A percentile compares a stretch with the other conserved stretches of the same genome.
Evolutionary conservation across 805 yeast species (phyloP).

Genomic region (Kluyveromyces aestuarii): DNA sequence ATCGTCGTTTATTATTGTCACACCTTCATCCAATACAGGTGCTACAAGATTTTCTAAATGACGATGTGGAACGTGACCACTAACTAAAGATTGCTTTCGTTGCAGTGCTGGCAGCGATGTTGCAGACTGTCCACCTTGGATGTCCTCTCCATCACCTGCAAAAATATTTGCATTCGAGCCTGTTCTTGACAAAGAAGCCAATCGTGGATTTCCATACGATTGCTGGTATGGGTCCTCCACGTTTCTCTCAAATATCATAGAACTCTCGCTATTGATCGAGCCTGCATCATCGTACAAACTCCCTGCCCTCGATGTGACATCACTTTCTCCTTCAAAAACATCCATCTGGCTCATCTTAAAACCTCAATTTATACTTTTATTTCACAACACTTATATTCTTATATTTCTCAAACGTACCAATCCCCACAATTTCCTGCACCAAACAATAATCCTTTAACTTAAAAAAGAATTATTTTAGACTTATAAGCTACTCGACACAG

Average conservation of each 20-base stretch:
- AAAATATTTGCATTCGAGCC: conserved; percentile 3
- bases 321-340: not conserved
- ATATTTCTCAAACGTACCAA: not conserved
- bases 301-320: not conserved
- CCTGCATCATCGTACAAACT: conserved; percentile 4
- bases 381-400: not conserved
- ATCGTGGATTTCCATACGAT: not conserved
- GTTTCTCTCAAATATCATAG: conserved; percentile 55
- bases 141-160: not conserved
- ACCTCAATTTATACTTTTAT: not conserved
- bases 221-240: conserved; percentile 46
- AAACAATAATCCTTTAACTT: not conserved
- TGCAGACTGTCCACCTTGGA: not conserved
- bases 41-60: conserved; percentile 61
- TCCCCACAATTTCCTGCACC: not conserved
- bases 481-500: too few species aligned
- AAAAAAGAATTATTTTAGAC: too few species aligned
- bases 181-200: conserved; percentile 17
- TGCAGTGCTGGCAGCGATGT: conserved; percentile 8
- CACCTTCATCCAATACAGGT: conserved; percentile 74
- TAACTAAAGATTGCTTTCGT: conserved; percentile 22
- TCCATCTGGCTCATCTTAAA: not conserved
- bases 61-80: conserved; percentile 31
- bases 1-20: conserved; percentile 48
- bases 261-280: conserved; percentile 23